Percentiles rank a stretch among this genome's conserved stretches.
Evolutionary conservation across 768 basidiomycete species (phyloP).

Genomic region (Mycena vitilis): DNA sequence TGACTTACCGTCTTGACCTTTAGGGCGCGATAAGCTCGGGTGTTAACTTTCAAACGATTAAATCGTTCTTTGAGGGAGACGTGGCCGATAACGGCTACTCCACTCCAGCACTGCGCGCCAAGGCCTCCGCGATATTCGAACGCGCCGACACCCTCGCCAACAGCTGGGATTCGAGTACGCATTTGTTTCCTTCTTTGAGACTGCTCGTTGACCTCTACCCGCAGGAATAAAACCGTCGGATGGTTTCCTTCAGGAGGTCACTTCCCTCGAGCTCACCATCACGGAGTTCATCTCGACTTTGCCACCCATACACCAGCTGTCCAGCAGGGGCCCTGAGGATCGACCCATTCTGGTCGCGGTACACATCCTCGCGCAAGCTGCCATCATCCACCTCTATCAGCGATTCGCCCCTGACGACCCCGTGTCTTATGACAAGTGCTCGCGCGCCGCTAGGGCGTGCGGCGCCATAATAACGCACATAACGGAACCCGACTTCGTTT

Average conservation of each 20-base stretch:
- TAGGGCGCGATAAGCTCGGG: conserved; percentile 70
- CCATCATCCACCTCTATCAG: conserved; percentile 74
- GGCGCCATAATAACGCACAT: conserved; percentile 72
- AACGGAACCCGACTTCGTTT: conserved; percentile 71
- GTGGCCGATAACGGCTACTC: conserved; percentile 70
- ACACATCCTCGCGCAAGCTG: conserved; percentile 75
- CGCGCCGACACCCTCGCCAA: conserved; percentile 71
- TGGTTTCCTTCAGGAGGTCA: conserved; percentile 67
- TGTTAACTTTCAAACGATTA: conserved; percentile 67
- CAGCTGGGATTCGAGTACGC: conserved; percentile 70
- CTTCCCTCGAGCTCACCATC: conserved; percentile 72
- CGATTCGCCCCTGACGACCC: conserved; percentile 70
- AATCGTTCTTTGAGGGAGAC: conserved; percentile 71
- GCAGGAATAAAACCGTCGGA: conserved; percentile 59
- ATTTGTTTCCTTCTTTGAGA: conserved; percentile 8
- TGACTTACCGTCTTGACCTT: conserved; percentile 27
- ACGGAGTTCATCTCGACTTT: conserved; percentile 72
- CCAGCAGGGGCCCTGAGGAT: conserved; percentile 64
- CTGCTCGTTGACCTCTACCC: conserved; percentile 24
- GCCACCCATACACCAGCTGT: conserved; percentile 73
- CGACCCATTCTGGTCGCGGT: conserved; percentile 68
- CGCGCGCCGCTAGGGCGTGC: conserved; percentile 70
- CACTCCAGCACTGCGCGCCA: conserved; percentile 72
- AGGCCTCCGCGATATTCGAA: conserved; percentile 81
- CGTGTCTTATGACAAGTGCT: conserved; percentile 73